Conservation (phyloP, 176 grass and related monocot genomes). For the Ensete glaucum region DNA sequence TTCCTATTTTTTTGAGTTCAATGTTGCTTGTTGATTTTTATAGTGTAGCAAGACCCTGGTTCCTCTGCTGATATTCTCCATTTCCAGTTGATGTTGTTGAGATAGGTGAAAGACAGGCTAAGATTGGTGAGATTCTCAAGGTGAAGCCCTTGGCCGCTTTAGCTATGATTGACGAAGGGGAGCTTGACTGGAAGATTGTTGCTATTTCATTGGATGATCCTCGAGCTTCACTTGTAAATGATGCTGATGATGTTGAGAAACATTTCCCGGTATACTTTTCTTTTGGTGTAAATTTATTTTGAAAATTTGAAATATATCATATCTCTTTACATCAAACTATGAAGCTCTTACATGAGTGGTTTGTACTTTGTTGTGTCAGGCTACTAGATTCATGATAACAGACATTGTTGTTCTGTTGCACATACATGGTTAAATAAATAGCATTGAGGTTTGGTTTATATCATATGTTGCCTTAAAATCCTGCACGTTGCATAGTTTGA, state of each 20-base stretch:
- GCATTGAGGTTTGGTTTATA: too few species aligned
- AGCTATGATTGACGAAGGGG: conserved; percentile 97
- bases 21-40: conserved; percentile 9
- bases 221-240: conserved; percentile 94
- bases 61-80: background rate
- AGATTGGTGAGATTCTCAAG: conserved; percentile 80
- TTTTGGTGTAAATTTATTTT: conserved; percentile 2
- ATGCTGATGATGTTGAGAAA: conserved; percentile 82
- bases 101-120: conserved; percentile 79
- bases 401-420: too few species aligned
- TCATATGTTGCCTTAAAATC: too few species aligned
- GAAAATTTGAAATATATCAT: background rate
- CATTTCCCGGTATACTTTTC: conserved; percentile 76
- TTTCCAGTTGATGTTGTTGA: conserved; percentile 95
- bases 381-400: background rate
- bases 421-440: too few species aligned
- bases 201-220: conserved; percentile 95
- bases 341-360: background rate
- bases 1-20: conserved; percentile 2
- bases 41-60: background rate
- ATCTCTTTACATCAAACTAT: background rate
- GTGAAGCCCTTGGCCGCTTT: conserved; percentile 96
- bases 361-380: background rate
- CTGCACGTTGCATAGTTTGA: too few species aligned
- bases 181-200: conserved; percentile 98